A percentile compares a stretch with the other conserved stretches of the same genome.
These are phyloP conservation scores for Cucumis sativus DNA, from an alignment of 306 rosid species.

Conservation along the genomic window DNA sequence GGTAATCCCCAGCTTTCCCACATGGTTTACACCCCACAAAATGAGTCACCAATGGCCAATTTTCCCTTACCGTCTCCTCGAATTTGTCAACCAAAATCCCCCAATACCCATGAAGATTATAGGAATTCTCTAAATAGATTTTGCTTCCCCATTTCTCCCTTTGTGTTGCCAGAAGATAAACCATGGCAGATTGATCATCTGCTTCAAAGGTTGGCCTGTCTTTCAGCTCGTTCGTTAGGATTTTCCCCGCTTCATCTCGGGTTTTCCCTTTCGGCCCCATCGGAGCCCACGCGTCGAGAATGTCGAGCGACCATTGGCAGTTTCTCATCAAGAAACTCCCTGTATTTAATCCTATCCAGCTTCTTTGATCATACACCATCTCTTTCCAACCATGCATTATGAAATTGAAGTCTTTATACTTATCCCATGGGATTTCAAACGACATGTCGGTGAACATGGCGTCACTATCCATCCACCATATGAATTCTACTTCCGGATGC, in stretches of 20 bases:
- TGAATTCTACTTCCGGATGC: constrained; percentile 67
- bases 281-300: constrained; percentile 84
- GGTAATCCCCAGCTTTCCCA: constrained; percentile 74
- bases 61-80: constrained; percentile 55
- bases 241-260: constrained; percentile 67
- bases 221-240: constrained; percentile 47
- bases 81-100: constrained; percentile 68
- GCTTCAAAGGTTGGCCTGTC: constrained; percentile 70
- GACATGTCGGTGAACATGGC: constrained; percentile 90
- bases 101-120: constrained; percentile 78
- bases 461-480: constrained; percentile 96
- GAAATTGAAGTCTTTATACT: constrained; percentile 46
- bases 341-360: constrained; percentile 82
- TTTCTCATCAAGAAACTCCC: constrained; percentile 62
- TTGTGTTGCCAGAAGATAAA: constrained; percentile 40
- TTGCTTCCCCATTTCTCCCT: constrained; percentile 50
- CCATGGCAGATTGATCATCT: constrained; percentile 78
- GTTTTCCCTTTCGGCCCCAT: constrained; percentile 81
- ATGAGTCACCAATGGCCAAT: constrained; percentile 85
- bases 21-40: constrained; percentile 91
- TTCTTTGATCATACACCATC: constrained; percentile 66
- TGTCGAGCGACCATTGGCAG: constrained; percentile 66
- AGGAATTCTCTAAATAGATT: constrained; percentile 57
- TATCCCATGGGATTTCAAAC: constrained; percentile 72
- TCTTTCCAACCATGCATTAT: constrained; percentile 84